Evolutionary conservation across 2,329 filamentous ascomycete species (phyloP).

Genomic region (Ophiostoma populinum): DNA sequence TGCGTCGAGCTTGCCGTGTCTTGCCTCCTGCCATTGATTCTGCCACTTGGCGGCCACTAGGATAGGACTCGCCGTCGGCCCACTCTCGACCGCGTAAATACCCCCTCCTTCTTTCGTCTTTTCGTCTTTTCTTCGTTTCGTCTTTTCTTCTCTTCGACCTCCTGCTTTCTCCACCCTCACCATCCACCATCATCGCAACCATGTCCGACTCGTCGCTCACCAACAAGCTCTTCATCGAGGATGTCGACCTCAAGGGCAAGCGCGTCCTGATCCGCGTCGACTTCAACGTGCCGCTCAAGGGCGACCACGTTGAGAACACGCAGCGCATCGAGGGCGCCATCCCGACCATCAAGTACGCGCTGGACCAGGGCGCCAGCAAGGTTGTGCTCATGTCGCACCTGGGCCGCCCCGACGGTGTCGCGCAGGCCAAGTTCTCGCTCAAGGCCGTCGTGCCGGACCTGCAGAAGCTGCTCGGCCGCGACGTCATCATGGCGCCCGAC

Average conservation of each 20-base stretch:
- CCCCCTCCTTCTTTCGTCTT: no score
- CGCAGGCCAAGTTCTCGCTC: constrained; percentile 85
- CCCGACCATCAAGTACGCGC: constrained; percentile 86
- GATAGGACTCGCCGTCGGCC: no score
- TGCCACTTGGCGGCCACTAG: no score
- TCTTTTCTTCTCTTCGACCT: no score
- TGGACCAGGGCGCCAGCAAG: constrained; percentile 78
- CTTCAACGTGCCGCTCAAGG: constrained; percentile 92
- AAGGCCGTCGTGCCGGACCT: constrained; percentile 82
- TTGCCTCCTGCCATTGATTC: no score
- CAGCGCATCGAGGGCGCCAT: constrained; percentile 95
- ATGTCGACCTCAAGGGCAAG: constrained; percentile 96
- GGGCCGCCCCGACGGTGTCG: constrained; percentile 80
- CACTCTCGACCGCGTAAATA: no score
- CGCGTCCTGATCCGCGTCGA: constrained; percentile 95
- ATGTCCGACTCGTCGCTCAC: constrained; percentile 72
- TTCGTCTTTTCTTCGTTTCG: no score
- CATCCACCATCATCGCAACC: background rate
- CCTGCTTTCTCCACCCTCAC: no score
- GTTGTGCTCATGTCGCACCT: constrained; percentile 98
- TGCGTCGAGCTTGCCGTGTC: no score
- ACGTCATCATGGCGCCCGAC: constrained; percentile 79
- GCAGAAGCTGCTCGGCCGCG: constrained; percentile 68
- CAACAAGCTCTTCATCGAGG: constrained; percentile 92
- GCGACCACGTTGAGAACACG: constrained; percentile 93